Conservation (phyloP, 2,329 filamentous ascomycete genomes). For the Scleromitrula shiraiana region DNA sequence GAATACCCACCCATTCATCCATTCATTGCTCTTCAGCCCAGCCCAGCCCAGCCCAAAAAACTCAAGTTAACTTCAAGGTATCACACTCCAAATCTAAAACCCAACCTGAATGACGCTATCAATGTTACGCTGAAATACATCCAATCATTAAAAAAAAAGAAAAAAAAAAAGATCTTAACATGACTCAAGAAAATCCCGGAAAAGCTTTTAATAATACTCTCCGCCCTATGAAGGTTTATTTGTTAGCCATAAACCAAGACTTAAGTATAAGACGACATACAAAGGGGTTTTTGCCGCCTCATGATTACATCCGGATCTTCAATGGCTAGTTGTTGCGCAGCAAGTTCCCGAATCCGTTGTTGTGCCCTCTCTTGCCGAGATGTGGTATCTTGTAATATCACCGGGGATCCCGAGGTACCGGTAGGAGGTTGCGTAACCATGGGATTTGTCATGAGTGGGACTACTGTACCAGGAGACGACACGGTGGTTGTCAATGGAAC, state of each 20-base stretch:
- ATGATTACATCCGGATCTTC: slow-evolving; percentile 19
- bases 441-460: slow-evolving; percentile 12
- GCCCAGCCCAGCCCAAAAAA: too few relatives aligned
- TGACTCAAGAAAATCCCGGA: slow-evolving; percentile 22
- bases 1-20: too few relatives aligned
- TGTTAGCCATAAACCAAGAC: neutral
- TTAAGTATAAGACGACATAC: slow-evolving; percentile 14
- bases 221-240: slow-evolving; percentile 16
- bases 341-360: slow-evolving; percentile 21
- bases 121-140: slow-evolving; percentile 16
- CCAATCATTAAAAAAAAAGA: slow-evolving; percentile 4
- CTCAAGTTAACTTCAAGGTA: neutral
- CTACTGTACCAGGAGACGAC: slow-evolving; percentile 12
- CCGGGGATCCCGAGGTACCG: slow-evolving; percentile 1
- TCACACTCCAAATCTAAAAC: slow-evolving; percentile 7
- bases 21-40: too few relatives aligned
- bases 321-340: slow-evolving; percentile 17
- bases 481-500: slow-evolving; percentile 1
- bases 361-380: slow-evolving; percentile 19
- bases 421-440: slow-evolving; percentile 1
- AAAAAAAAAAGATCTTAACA: too few relatives aligned
- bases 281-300: slow-evolving; percentile 10
- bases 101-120: neutral
- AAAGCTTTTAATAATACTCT: slow-evolving; percentile 19
- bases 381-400: neutral